Evolutionary conservation across 495 filamentous ascomycete species (phyloP).

Genomic region (Melanomma pulvis-pyrius): DNA sequence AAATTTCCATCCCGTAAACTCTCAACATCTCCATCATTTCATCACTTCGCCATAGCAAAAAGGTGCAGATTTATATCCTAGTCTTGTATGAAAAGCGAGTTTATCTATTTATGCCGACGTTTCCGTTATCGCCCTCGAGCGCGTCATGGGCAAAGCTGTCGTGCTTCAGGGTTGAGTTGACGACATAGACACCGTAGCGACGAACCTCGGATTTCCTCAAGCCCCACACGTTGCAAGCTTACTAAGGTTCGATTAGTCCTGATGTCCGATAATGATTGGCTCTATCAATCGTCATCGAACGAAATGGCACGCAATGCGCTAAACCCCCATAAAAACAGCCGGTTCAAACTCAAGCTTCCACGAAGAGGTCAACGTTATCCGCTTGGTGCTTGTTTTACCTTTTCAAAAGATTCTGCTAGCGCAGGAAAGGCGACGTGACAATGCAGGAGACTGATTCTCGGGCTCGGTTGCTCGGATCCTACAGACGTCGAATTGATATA

Average conservation of each 20-base stretch:
- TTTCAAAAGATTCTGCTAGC: not conserved
- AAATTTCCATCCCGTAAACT: no score
- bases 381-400: not conserved
- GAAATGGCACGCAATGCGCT: not conserved
- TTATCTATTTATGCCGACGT: no score
- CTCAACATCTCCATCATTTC: no score
- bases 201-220: not conserved
- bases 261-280: not conserved
- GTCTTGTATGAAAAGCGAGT: no score
- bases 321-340: not conserved
- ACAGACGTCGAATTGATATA: not conserved
- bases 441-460: not conserved
- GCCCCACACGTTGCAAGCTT: not conserved
- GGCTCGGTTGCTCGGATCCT: not conserved
- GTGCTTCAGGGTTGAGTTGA: not conserved
- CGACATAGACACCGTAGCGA: not conserved
- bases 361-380: not conserved
- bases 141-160: not conserved
- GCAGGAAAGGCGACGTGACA: not conserved
- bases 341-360: not conserved
- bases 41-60: no score
- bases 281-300: not conserved
- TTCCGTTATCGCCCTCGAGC: not conserved
- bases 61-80: no score
- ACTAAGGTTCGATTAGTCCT: not conserved